Base-by-base conservation (phyloP, 2,329 filamentous ascomycete species). In the Parasarocladium wereldwijsianum region DNA sequence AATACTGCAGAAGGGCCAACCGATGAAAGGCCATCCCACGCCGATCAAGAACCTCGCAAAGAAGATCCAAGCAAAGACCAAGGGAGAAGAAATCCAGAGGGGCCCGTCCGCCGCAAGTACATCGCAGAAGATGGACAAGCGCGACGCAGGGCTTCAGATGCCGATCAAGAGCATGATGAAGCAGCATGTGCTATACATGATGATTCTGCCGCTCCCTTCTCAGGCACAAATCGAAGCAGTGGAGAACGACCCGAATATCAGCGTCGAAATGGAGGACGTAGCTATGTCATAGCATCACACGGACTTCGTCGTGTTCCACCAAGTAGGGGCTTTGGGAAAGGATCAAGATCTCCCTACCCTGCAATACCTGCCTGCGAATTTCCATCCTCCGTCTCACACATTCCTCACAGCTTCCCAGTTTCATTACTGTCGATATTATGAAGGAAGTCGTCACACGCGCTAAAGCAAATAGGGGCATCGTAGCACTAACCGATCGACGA, bases 21-120 rank as follows among this genome's bases (percentile, higher is more conserved):
- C 19, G 19, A 21, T 21, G 19, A 21, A 21, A n/a, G 19, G 19
- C 19, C 19, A 21, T n/a, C 19, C 19, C 19, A 21, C 19, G 19
- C 19, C 19, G 8, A 21, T 21, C 19, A 21, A 21, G 19, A 21
- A 21, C 19, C 19, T 21, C 24, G 24, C 24, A 12, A 26, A 26
- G 10, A 26, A 26, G 24, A 26, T 26, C 29, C 13, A 19, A 31
- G 29, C 22, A 18, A 31, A 31, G 29, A 10, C 18, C 11, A 23
- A 31, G 29, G 32, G 19, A 32, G 37, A 21, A n/a, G 19, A 21
- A n/a, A n/a, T 21, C 19, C 19, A 21, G 19, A 21, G n/a, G 19
- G 19, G 19, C 19, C 19, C 19, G 19, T n/a, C 8, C 8, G n/a
- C 8, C 8, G n/a, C 19, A n/a, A n/a, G n/a, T n/a, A 21, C 8